Evolutionary conservation across 257 asterid genomes (phyloP).

Genomic region (Handroanthus guayacan): DNA sequence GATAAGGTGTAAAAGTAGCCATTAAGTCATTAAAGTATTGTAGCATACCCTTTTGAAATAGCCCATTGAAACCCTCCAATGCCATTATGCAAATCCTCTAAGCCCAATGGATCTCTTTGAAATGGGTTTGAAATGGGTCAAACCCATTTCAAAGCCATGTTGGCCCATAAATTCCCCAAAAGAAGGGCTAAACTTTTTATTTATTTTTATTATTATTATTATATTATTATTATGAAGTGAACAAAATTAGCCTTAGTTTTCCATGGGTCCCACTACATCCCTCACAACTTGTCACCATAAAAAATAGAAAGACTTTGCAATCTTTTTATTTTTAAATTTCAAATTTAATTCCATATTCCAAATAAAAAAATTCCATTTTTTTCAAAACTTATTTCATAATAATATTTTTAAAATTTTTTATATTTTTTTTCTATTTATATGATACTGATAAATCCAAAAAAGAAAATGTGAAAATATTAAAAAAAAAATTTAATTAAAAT

Average conservation of each 20-base stretch:
- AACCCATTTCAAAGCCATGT: background rate
- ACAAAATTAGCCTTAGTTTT: conserved; percentile 22
- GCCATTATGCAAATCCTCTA: background rate
- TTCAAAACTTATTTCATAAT: background rate
- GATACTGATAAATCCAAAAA: too few species aligned
- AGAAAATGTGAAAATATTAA: too few species aligned
- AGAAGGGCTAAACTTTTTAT: background rate
- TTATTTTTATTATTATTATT: too few species aligned
- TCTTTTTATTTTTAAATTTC: background rate
- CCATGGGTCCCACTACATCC: conserved; percentile 26
- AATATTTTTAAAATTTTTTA: background rate
- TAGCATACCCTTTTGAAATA: too few species aligned
- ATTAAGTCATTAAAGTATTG: too few species aligned
- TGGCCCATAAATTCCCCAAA: background rate
- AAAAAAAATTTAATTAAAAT: background rate
- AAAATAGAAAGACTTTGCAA: conserved; percentile 23
- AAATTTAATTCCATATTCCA: background rate
- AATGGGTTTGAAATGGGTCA: background rate
- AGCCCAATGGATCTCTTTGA: background rate
- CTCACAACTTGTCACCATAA: conserved; percentile 41
- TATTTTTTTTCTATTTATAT: background rate
- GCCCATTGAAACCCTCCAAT: too few species aligned
- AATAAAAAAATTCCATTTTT: background rate
- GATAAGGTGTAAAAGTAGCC: too few species aligned
- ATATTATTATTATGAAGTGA: conserved; percentile 12